Evolutionary conservation across 257 asterid species (phyloP).

Genomic region (Penstemon barbatus): DNA sequence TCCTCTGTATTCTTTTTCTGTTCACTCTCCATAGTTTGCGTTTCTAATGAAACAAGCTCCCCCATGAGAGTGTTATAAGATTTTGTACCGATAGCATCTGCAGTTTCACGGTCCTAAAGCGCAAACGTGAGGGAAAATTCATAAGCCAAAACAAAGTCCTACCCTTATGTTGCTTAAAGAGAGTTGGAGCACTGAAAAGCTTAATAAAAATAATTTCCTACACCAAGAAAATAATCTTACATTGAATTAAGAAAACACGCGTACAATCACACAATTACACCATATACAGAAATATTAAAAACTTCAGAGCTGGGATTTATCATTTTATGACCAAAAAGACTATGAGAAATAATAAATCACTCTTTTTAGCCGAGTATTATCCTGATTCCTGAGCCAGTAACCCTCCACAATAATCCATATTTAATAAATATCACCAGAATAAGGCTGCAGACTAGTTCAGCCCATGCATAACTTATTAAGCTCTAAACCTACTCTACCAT

Average conservation of each 20-base stretch:
- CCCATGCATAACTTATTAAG: neutral
- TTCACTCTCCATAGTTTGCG: slow-evolving; percentile 49
- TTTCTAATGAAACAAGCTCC: slow-evolving; percentile 84
- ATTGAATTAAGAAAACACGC: slow-evolving; percentile 6
- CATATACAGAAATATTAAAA: slow-evolving; percentile 8
- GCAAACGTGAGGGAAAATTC: slow-evolving; percentile 29
- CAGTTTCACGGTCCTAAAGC: slow-evolving; percentile 73
- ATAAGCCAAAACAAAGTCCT: slow-evolving; percentile 17
- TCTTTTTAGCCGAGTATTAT: slow-evolving; percentile 16
- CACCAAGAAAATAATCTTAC: slow-evolving; percentile 17
- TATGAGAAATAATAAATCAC: neutral
- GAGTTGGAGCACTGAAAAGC: slow-evolving; percentile 2
- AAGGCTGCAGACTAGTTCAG: too few relatives aligned
- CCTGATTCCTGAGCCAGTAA: slow-evolving; percentile 14
- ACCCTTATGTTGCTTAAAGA: neutral
- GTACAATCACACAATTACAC: slow-evolving; percentile 13
- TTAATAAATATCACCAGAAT: neutral
- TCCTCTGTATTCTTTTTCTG: slow-evolving; percentile 48
- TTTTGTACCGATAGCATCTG: slow-evolving; percentile 77
- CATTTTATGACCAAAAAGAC: slow-evolving; percentile 19
- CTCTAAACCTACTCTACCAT: neutral
- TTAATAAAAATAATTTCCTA: slow-evolving; percentile 10
- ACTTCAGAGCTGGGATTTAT: slow-evolving; percentile 6
- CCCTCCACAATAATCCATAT: neutral
- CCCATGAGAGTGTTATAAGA: slow-evolving; percentile 89